Evolutionary conservation across 2,329 filamentous ascomycete genomes (phyloP), one percentile per base, ranked within the genome.

Genomic region (Lasiodiplodia citricola): DNA sequence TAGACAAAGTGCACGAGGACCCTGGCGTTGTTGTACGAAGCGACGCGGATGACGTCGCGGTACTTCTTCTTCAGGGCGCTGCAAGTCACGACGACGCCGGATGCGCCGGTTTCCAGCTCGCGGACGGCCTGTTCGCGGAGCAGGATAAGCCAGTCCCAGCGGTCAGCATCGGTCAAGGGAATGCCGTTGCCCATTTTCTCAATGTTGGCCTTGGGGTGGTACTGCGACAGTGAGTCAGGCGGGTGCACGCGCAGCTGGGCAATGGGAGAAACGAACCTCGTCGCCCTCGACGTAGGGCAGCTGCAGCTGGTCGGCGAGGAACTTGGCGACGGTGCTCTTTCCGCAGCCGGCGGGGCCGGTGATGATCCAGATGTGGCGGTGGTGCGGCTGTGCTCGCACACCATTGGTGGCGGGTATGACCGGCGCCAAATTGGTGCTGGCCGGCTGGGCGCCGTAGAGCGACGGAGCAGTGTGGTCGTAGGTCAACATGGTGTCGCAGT

Each of bases 31-130:
- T 83, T 79, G 72, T 84, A 81, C 7, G 80, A 75, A n/a, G 83
- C 84, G n/a, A 83, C 78, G 18, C 84, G 82, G 68, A 86, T 81
- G 66, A 84, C 82, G 72, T 99, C 96, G 74, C 96, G 91, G 85
- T 99, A 99, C 83, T 97, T 97, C 79, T 92, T 92, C 86, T 98
- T 98, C 66, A 99, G 87, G 1, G 95, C 96, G 14, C 93, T 97
- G 86, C 96, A 99, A 66, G 96, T 97, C 70, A 99, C 87, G 62
- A 99, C 92, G n/a, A 97, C 96, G 60, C 93, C 83, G 35, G 78
- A 74, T 35, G 78, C 73, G 8, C 79, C 78, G 2, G 75, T 56
- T 58, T 75, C 74, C 56, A 82, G 72, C 6, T 79, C 73, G 21
- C 70, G 71, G 70, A 84, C 74, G 4, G 83, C 79, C 72, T 82